A percentile compares a stretch with the other conserved stretches of the same genome.
Conservation (phyloP, 352 stramenopile species). For the Aphanomyces invadans region DNA sequence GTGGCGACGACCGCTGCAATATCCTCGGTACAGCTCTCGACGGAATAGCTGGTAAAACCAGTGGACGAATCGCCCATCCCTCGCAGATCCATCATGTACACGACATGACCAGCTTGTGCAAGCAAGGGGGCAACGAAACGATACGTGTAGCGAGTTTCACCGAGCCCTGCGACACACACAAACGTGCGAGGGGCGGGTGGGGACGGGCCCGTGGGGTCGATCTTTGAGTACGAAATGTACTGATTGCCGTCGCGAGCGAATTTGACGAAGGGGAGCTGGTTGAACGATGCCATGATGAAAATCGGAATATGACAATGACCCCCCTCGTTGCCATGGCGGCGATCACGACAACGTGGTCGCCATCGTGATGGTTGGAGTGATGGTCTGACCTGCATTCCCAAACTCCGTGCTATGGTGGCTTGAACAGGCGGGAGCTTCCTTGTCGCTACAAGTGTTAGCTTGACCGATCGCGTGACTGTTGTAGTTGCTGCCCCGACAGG, state of each 20-base stretch:
- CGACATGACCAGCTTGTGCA: conserved; percentile 29
- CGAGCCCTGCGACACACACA: conserved; percentile 37
- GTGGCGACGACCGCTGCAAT: background rate
- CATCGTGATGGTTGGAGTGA: no score
- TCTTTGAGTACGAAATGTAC: background rate
- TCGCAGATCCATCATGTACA: conserved; percentile 37
- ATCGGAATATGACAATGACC: background rate
- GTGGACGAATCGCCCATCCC: conserved; percentile 35
- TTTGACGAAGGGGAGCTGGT: background rate
- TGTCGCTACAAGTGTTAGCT: no score
- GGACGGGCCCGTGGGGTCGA: background rate
- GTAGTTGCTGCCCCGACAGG: no score
- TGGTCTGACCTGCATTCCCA: no score
- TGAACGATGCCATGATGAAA: background rate
- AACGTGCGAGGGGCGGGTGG: background rate
- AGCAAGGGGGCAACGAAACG: conserved; percentile 35
- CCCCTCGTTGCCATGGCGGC: background rate
- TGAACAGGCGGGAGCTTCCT: no score
- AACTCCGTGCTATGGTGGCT: no score
- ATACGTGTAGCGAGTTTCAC: conserved; percentile 38
- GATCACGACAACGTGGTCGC: background rate
- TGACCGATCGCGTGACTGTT: no score
- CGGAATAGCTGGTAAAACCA: background rate
- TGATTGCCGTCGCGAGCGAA: background rate
- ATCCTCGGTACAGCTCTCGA: background rate